Evolutionary conservation across 352 stramenopile genomes (phyloP).

Genomic region (Phytophthora constricta): DNA sequence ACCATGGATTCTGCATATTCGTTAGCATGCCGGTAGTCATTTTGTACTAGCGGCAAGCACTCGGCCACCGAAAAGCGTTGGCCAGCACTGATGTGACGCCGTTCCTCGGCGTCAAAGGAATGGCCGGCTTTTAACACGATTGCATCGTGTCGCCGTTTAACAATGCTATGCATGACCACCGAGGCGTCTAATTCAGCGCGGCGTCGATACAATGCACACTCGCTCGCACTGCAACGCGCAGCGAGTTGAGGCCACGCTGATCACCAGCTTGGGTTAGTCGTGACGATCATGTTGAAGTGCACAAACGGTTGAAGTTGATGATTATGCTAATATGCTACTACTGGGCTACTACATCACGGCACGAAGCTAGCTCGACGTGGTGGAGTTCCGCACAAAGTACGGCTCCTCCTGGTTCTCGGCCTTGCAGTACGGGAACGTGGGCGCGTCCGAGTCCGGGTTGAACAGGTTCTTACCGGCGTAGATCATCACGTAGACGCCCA

Average conservation of each 20-base stretch:
- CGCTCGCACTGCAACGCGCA: too few relatives aligned
- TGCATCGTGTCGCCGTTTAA: neutral
- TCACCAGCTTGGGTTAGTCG: constrained; percentile 1
- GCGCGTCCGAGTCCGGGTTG: constrained; percentile 29
- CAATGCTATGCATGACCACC: neutral
- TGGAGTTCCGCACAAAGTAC: constrained; percentile 51
- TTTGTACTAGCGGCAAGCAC: too few relatives aligned
- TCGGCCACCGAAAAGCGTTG: too few relatives aligned
- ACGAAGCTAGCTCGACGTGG: constrained; percentile 18
- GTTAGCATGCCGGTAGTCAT: too few relatives aligned
- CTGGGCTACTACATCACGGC: too few relatives aligned
- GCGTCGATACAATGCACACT: neutral
- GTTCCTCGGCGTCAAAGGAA: neutral
- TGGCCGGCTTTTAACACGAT: neutral
- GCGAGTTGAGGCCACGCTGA: neutral
- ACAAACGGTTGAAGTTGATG: constrained; percentile 8
- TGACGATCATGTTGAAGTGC: constrained; percentile 18
- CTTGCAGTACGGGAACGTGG: constrained; percentile 65
- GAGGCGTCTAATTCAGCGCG: neutral
- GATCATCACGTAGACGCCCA: constrained; percentile 54
- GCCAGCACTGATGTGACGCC: too few relatives aligned
- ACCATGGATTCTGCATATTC: too few relatives aligned
- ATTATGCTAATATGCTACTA: constrained; percentile 8
- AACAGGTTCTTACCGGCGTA: constrained; percentile 50
- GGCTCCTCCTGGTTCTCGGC: constrained; percentile 45